Base-by-base conservation (phyloP, 1,284 basidiomycete species). In the Cutaneotrichosporon daszewskae region DNA sequence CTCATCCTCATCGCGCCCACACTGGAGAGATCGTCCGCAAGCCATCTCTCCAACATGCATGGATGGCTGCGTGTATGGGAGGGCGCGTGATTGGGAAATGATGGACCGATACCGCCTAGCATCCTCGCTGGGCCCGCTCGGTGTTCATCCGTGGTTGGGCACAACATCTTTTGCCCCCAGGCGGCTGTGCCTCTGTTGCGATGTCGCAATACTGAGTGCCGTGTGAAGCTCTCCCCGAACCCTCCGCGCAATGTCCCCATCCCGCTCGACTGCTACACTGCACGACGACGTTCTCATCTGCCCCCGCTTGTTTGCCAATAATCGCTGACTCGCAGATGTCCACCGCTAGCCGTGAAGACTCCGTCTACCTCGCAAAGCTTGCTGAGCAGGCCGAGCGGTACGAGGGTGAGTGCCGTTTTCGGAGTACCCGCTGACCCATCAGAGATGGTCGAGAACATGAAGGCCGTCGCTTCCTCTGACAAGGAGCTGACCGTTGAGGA, bases 381-480 rank as follows among this genome's bases (percentile, higher is more conserved):
- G 88, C 89, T 73, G 90, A 94, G 79, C 89, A 94, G 79, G 91
- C 91, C 62, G 91, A 96, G 81, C 89, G 91, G 51, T 95, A 96
- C 72, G 91, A 96, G 79, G 91, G 91, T 86, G 47, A 59, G 80
- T 75, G n/a, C n/a, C 31, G 12, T 3, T 36, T 17, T 14, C 40
- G 12, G 16, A 19, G 14, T 28, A 16, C 10, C 14, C 32, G 22
- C 43, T 53, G 40, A 49, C 38, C 12, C 16, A 4, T n/a, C 73
- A 91, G 88, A 95, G 75, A 95, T 95, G 91, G 91, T 96, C 61
- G 87, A 91, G 77, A 94, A 94, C 81, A 96, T 96, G 91, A 95
- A 95, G 83, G 82, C 83, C 55, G 90, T 96, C 60, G 91, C 91
- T 52, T 94, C 90, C 24, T 89, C 88, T 49, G 88, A 92, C 79